Conservation (phyloP, 345 rosid genomes). For the Theobroma cacao region DNA sequence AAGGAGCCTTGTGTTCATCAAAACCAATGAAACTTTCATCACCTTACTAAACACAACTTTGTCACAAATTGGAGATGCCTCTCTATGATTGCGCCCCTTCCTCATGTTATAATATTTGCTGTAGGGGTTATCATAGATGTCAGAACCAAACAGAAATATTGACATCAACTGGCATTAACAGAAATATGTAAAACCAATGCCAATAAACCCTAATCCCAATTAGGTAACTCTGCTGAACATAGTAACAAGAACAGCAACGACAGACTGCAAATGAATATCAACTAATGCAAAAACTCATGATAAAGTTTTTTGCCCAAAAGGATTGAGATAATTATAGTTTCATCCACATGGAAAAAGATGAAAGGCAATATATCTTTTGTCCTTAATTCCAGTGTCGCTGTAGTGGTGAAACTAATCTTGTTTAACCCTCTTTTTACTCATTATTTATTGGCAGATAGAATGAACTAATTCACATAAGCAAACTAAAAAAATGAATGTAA, state of each 20-base stretch:
- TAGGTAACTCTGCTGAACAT: neutral
- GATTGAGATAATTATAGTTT: neutral
- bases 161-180: neutral
- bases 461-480: neutral
- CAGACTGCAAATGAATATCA: neutral
- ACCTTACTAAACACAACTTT: constrained; percentile 90
- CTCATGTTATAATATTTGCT: constrained; percentile 70
- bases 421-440: neutral
- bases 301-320: neutral
- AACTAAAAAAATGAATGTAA: constrained; percentile 13
- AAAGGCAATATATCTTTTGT: neutral
- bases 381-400: neutral
- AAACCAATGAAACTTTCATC: neutral
- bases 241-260: neutral
- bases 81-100: constrained; percentile 56
- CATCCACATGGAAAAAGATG: neutral
- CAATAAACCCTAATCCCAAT: neutral
- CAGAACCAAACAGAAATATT: constrained; percentile 14
- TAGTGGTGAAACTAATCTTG: neutral
- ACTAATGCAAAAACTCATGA: neutral
- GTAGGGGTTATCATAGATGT: constrained; percentile 20
- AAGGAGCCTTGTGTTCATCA: neutral
- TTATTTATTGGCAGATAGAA: neutral
- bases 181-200: constrained; percentile 1
- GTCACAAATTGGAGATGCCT: constrained; percentile 86